Percentiles rank a stretch among this genome's conserved stretches.
Evolutionary conservation across 371 early-diverging fungal genomes (phyloP).

Genomic region (Syncephalastrum monosporum): DNA sequence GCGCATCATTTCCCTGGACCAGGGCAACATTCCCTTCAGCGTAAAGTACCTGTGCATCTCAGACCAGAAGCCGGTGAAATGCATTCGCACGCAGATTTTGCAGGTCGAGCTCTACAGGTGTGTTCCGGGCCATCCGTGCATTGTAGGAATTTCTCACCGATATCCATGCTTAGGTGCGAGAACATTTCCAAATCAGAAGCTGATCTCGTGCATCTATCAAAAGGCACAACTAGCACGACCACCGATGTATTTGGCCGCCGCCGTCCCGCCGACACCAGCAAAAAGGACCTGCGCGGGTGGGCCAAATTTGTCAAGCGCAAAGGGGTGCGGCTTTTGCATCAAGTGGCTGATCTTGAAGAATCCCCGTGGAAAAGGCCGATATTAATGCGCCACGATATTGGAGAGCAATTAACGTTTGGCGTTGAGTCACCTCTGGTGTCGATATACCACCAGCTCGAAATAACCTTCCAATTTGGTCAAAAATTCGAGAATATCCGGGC

Average conservation of each 20-base stretch:
- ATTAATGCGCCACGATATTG: constrained; percentile 29
- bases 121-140: background rate
- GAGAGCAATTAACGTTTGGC: constrained; percentile 28
- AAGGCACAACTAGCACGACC: constrained; percentile 7
- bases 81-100: constrained; percentile 31
- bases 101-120: constrained; percentile 44
- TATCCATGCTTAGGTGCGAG: constrained; percentile 23
- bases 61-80: constrained; percentile 28
- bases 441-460: constrained; percentile 39
- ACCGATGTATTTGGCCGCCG: constrained; percentile 12
- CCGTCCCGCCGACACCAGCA: constrained; percentile 10
- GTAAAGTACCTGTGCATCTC: constrained; percentile 36
- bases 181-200: constrained; percentile 32
- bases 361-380: constrained; percentile 36
- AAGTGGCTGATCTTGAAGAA: constrained; percentile 14
- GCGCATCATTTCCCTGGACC: constrained; percentile 34
- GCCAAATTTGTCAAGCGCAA: constrained; percentile 27
- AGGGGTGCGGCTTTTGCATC: constrained; percentile 31
- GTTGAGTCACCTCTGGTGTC: constrained; percentile 37
- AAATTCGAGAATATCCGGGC: constrained; percentile 37
- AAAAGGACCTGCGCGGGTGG: constrained; percentile 21
- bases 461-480: constrained; percentile 36
- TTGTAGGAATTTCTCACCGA: constrained; percentile 1
- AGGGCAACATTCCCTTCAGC: constrained; percentile 30
- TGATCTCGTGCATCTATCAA: constrained; percentile 20